phyloP scores from a whole-genome alignment of 768 basidiomycete species.

The Boletus coccyginus region DNA sequence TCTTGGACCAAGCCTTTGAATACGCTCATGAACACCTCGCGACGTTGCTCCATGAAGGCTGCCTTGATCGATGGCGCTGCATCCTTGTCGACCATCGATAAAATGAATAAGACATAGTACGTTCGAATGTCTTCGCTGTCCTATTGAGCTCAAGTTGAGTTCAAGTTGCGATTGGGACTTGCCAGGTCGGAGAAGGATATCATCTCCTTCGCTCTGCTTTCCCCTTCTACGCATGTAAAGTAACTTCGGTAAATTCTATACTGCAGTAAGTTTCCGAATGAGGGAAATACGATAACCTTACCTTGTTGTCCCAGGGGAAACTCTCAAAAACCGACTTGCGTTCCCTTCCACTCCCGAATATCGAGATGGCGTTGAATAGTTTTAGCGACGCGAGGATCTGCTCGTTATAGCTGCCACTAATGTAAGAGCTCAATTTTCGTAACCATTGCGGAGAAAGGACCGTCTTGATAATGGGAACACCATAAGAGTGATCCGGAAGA shows the following conservation, averaged over 20 bases:
- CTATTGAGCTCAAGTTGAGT: not conserved
- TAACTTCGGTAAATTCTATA: slow-evolving; percentile 62
- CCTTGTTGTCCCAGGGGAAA: slow-evolving; percentile 82
- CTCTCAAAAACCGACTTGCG: slow-evolving; percentile 59
- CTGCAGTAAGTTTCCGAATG: not conserved
- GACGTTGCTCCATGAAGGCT: slow-evolving; percentile 67
- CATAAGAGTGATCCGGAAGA: slow-evolving; percentile 62
- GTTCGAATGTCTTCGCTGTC: slow-evolving; percentile 69
- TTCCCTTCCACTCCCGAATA: slow-evolving; percentile 65
- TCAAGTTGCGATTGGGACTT: slow-evolving; percentile 2
- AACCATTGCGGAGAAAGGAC: slow-evolving; percentile 56
- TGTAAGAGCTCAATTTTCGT: slow-evolving; percentile 57
- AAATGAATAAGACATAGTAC: slow-evolving; percentile 65
- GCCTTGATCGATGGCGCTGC: slow-evolving; percentile 53
- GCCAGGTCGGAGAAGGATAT: slow-evolving; percentile 59
- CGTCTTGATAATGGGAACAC: slow-evolving; percentile 58
- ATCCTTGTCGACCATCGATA: slow-evolving; percentile 62
- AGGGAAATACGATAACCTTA: slow-evolving; percentile 19
- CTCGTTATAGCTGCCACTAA: slow-evolving; percentile 62
- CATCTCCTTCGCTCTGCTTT: slow-evolving; percentile 37
- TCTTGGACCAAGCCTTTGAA: slow-evolving; percentile 74
- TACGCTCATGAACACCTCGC: slow-evolving; percentile 60
- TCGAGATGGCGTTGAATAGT: slow-evolving; percentile 57
- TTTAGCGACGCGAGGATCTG: slow-evolving; percentile 64
- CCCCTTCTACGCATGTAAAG: slow-evolving; percentile 67